phyloP scores from a whole-genome alignment of 2,329 filamentous ascomycete genomes.

The Apiospora koreana region DNA sequence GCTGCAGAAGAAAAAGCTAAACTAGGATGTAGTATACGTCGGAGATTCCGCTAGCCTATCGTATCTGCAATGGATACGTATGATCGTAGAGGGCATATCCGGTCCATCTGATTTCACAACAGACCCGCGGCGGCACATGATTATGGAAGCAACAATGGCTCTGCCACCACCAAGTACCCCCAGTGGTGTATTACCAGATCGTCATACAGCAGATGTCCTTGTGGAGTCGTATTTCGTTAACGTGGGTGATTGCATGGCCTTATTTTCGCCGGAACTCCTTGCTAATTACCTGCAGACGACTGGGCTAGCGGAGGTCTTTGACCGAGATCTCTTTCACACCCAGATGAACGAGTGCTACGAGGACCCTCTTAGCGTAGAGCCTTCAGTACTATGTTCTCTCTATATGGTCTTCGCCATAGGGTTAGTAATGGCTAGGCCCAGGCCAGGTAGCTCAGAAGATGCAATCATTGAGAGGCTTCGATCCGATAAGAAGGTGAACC shows the following conservation, averaged over 20 bases:
- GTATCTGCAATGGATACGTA: conserved; percentile 60
- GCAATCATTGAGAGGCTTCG: conserved; percentile 52
- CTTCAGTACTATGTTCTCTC: conserved; percentile 58
- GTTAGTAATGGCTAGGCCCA: conserved; percentile 56
- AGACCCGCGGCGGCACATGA: conserved; percentile 57
- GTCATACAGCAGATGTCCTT: conserved; percentile 53
- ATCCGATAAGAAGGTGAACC: conserved; percentile 44
- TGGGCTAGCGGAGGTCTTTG: conserved; percentile 62
- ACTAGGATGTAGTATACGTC: conserved; percentile 51
- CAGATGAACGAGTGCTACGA: conserved; percentile 55
- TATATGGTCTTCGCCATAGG: conserved; percentile 66
- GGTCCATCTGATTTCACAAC: conserved; percentile 59
- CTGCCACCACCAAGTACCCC: conserved; percentile 46
- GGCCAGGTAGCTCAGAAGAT: conserved; percentile 49
- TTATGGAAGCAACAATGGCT: conserved; percentile 54
- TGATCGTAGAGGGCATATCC: conserved; percentile 56
- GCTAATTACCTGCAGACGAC: conserved; percentile 47
- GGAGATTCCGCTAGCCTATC: conserved; percentile 65
- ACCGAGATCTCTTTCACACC: conserved; percentile 49
- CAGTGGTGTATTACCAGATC: conserved; percentile 57
- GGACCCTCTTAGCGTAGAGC: conserved; percentile 50
- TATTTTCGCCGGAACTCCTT: background rate
- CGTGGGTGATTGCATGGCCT: conserved; percentile 35
- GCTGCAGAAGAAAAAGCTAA: background rate
- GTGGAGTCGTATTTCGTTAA: conserved; percentile 63